Percentiles rank a stretch among this genome's conserved stretches.
Evolutionary conservation across 139 green algal genomes (phyloP).

Genomic region (Penium margaritaceum): DNA sequence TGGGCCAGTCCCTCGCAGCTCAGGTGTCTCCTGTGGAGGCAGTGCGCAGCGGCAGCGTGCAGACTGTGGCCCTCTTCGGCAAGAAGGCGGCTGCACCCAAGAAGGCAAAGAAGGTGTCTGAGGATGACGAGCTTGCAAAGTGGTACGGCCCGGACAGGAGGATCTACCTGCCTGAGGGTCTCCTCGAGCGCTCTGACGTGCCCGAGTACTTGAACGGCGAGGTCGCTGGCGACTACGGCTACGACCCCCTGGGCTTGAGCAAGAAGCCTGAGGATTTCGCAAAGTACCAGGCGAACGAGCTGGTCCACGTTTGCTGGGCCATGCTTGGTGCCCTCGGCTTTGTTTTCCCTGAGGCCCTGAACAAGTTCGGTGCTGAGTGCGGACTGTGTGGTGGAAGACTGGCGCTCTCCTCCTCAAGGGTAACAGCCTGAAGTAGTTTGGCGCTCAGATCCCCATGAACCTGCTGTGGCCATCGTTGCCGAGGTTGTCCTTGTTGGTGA

Average conservation of each 20-base stretch:
- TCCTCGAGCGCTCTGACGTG: constrained; percentile 33
- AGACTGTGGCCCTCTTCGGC: constrained; percentile 12
- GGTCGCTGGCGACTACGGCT: constrained; percentile 44
- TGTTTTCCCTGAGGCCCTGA: constrained; percentile 43
- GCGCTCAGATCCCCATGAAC: constrained; percentile 35
- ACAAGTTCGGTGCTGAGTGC: constrained; percentile 36
- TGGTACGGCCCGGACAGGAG: constrained; percentile 33
- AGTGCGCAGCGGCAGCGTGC: too few species aligned
- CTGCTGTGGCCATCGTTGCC: constrained; percentile 35
- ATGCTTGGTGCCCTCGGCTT: constrained; percentile 45
- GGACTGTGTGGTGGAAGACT: constrained; percentile 47
- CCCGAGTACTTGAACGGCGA: constrained; percentile 41
- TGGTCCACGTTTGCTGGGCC: constrained; percentile 95
- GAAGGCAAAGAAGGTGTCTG: not conserved
- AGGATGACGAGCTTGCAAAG: constrained; percentile 19
- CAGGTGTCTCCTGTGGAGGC: too few species aligned
- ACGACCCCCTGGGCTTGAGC: constrained; percentile 40
- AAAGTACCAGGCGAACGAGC: constrained; percentile 85
- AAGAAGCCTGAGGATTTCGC: constrained; percentile 42
- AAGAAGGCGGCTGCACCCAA: constrained; percentile 8
- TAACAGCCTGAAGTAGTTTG: constrained; percentile 41
- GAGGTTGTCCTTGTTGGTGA: constrained; percentile 54
- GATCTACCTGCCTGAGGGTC: constrained; percentile 37
- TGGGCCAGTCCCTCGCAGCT: too few species aligned
- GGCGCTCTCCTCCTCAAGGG: constrained; percentile 42